Conservation (phyloP, 495 filamentous ascomycete species). For the Xylaria palmicola region DNA sequence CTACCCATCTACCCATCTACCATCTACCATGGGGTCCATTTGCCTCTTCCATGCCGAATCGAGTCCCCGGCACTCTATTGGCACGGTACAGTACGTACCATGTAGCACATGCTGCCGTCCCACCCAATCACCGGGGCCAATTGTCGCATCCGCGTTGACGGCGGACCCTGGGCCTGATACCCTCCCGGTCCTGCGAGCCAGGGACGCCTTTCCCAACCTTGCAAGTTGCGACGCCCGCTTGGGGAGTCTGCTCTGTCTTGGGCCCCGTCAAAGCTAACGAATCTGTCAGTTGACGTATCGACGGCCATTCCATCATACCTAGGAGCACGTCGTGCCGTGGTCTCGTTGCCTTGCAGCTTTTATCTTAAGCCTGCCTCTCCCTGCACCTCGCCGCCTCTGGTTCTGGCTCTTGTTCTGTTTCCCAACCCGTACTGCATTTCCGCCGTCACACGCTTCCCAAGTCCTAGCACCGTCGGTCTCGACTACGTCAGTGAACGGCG, state of each 20-base stretch:
- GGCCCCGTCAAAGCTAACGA: slow-evolving; percentile 8
- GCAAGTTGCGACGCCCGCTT: slow-evolving; percentile 10
- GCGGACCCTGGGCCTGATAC: slow-evolving; percentile 12
- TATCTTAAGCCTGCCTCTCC: slow-evolving; percentile 16
- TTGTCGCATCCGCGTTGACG: slow-evolving; percentile 8
- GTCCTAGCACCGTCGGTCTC: background rate
- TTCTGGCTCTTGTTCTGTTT: background rate
- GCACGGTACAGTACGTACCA: slow-evolving; percentile 11
- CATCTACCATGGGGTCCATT: slow-evolving; percentile 1
- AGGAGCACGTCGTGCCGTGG: background rate
- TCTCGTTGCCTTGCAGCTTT: slow-evolving; percentile 3
- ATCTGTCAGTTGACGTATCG: slow-evolving; percentile 20
- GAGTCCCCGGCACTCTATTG: slow-evolving; percentile 10
- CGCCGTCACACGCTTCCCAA: background rate
- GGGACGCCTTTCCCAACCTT: slow-evolving; percentile 15
- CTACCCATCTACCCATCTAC: no score
- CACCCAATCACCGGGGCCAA: slow-evolving; percentile 7
- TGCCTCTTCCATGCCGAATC: background rate
- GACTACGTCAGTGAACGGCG: background rate
- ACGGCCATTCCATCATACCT: slow-evolving; percentile 15
- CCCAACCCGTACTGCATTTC: background rate
- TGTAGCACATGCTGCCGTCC: no score
- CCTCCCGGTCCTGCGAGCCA: slow-evolving; percentile 1
- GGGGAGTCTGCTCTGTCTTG: background rate
- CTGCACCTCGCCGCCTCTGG: background rate